Evolutionary conservation across 1,284 basidiomycete species (phyloP).

Genomic region (Trametes hirsuta): DNA sequence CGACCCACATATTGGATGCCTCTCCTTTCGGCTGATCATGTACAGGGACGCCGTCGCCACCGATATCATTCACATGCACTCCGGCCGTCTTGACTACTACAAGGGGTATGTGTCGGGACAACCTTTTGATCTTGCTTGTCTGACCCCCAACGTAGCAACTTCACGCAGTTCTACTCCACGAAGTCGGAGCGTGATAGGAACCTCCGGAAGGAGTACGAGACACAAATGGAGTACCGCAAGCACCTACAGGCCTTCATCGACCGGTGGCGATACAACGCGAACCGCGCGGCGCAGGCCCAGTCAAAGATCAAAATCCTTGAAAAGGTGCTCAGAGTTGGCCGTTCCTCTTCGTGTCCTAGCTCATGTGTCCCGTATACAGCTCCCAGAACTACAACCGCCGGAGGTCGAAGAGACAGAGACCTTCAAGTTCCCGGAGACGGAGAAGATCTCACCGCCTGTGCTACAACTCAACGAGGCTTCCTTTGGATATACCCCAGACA

Average conservation of each 20-base stretch:
- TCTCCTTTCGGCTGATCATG: background rate
- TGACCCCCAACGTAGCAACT: slow-evolving; percentile 69
- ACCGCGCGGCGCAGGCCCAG: slow-evolving; percentile 60
- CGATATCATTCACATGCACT: slow-evolving; percentile 97
- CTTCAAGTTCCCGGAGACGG: slow-evolving; percentile 93
- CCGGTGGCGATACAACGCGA: slow-evolving; percentile 94
- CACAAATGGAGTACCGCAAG: slow-evolving; percentile 93
- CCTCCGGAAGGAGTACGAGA: slow-evolving; percentile 92
- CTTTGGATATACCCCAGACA: slow-evolving; percentile 89
- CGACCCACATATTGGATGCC: background rate
- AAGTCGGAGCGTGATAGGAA: slow-evolving; percentile 94
- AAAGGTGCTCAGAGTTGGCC: slow-evolving; percentile 54
- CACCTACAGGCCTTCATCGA: slow-evolving; percentile 98
- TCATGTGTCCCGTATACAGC: slow-evolving; percentile 39
- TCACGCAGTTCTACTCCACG: slow-evolving; percentile 98
- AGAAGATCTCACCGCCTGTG: slow-evolving; percentile 97
- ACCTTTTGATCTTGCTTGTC: background rate
- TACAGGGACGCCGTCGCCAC: slow-evolving; percentile 89
- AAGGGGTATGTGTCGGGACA: slow-evolving; percentile 60
- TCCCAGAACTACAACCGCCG: slow-evolving; percentile 93
- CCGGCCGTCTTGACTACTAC: slow-evolving; percentile 92
- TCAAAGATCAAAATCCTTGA: slow-evolving; percentile 98
- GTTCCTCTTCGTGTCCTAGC: background rate
- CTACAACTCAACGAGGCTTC: slow-evolving; percentile 91
- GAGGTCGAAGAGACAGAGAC: slow-evolving; percentile 89